These are phyloP conservation scores for Fusarium sp. DNA, from an alignment of 2,329 filamentous ascomycete species.

Conservation along the genomic window DNA sequence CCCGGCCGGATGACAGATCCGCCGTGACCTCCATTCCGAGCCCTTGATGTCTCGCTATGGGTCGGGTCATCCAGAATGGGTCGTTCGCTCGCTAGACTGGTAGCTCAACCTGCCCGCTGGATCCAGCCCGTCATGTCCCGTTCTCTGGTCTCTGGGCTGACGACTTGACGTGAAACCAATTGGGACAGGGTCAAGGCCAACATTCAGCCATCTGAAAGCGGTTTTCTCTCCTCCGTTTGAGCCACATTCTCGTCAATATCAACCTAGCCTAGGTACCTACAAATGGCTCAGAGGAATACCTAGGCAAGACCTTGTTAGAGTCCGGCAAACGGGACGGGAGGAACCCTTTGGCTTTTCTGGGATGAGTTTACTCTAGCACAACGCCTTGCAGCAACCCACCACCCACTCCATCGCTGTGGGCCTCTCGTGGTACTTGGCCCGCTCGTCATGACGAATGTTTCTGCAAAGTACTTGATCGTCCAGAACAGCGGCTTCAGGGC, in stretches of 20 bases:
- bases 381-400: slow-evolving; percentile 46
- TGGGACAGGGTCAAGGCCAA: slow-evolving; percentile 23
- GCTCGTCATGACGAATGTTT: slow-evolving; percentile 14
- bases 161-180: slow-evolving; percentile 36
- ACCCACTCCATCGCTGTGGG: slow-evolving; percentile 40
- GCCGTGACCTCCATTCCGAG: slow-evolving; percentile 43
- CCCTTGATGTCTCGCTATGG: slow-evolving; percentile 42
- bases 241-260: slow-evolving; percentile 3
- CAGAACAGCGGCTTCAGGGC: slow-evolving; percentile 6
- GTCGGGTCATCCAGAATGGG: slow-evolving; percentile 36
- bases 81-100: slow-evolving; percentile 43
- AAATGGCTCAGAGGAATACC: slow-evolving; percentile 22
- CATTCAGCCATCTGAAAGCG: slow-evolving; percentile 18
- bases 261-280: neutral
- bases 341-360: slow-evolving; percentile 44
- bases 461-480: slow-evolving; percentile 18
- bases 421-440: slow-evolving; percentile 31
- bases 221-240: slow-evolving; percentile 10
- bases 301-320: slow-evolving; percentile 26
- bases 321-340: slow-evolving; percentile 45
- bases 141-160: slow-evolving; percentile 43
- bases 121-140: slow-evolving; percentile 46
- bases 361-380: slow-evolving; percentile 44
- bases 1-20: slow-evolving; percentile 45
- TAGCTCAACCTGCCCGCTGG: slow-evolving; percentile 47